Percentiles rank a stretch among this genome's conserved stretches.
Evolutionary conservation across 2,329 filamentous ascomycete species (phyloP).

Genomic region (Penicillium sp.): DNA sequence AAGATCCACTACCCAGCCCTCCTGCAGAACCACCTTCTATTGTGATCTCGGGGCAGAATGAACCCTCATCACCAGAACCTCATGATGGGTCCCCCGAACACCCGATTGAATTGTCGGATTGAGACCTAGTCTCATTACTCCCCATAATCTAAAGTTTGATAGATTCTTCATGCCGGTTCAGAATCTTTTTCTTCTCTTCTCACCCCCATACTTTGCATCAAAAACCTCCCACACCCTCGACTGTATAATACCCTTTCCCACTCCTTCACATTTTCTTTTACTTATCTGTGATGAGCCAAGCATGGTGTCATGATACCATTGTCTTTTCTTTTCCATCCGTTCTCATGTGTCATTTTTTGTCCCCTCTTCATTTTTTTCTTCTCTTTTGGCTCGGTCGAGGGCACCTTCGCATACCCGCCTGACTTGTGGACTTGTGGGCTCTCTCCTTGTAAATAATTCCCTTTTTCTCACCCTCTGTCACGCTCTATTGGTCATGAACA

Average conservation of each 20-base stretch:
- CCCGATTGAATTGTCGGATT: slow-evolving; percentile 28
- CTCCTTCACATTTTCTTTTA: slow-evolving; percentile 3
- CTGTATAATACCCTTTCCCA: slow-evolving; percentile 26
- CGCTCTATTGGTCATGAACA: slow-evolving; percentile 12
- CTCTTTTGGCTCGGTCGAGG: slow-evolving; percentile 11
- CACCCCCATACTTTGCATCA: slow-evolving; percentile 8
- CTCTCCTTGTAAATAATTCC: slow-evolving; percentile 32
- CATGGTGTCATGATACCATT: slow-evolving; percentile 28
- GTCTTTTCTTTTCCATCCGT: background rate
- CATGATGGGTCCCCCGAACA: slow-evolving; percentile 24
- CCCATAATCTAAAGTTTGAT: slow-evolving; percentile 37
- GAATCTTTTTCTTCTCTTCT: slow-evolving; percentile 10
- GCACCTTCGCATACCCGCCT: slow-evolving; percentile 15
- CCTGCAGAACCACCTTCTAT: slow-evolving; percentile 34
- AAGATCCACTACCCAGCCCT: slow-evolving; percentile 25
- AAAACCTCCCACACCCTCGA: slow-evolving; percentile 14
- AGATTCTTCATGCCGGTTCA: slow-evolving; percentile 31
- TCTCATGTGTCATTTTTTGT: background rate
- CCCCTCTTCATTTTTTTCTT: slow-evolving; percentile 3
- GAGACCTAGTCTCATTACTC: slow-evolving; percentile 6
- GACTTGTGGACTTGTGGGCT: slow-evolving; percentile 3
- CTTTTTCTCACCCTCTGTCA: slow-evolving; percentile 9
- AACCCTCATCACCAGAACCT: slow-evolving; percentile 20
- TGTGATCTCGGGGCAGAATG: slow-evolving; percentile 36
- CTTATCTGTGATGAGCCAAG: slow-evolving; percentile 21